Evolutionary conservation across 2,329 filamentous ascomycete species (phyloP).

Genomic region (Fusarium foetens): DNA sequence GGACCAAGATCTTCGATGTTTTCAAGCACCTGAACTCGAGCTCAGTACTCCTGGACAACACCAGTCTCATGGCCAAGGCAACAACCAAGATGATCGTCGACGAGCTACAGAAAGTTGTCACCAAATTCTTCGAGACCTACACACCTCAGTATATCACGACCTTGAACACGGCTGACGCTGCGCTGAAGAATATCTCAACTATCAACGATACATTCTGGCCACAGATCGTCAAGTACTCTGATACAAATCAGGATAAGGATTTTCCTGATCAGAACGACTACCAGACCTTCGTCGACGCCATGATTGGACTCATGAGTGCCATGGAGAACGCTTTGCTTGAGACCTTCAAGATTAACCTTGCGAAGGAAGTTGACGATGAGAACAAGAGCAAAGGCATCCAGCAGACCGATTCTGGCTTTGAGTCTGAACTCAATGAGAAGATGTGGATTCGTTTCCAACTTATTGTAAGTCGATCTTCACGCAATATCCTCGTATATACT

Average conservation of each 20-base stretch:
- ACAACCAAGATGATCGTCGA: slow-evolving; percentile 36
- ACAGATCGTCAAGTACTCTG: slow-evolving; percentile 5
- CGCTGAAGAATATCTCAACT: slow-evolving; percentile 44
- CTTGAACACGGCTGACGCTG: slow-evolving; percentile 30
- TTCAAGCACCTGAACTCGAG: slow-evolving; percentile 33
- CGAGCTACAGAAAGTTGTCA: slow-evolving; percentile 25
- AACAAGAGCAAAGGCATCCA: slow-evolving; percentile 30
- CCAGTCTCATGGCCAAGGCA: slow-evolving; percentile 16
- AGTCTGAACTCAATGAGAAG: slow-evolving; percentile 38
- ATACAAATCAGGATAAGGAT: slow-evolving; percentile 13
- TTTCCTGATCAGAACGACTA: slow-evolving; percentile 1
- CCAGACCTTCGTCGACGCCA: slow-evolving; percentile 5
- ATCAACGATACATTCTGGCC: slow-evolving; percentile 47
- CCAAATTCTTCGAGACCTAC: slow-evolving; percentile 43
- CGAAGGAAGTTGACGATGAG: slow-evolving; percentile 34
- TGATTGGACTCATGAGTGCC: slow-evolving; percentile 26
- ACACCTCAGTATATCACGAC: slow-evolving; percentile 41
- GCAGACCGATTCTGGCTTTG: slow-evolving; percentile 27
- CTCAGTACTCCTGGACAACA: slow-evolving; percentile 16
- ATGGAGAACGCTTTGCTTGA: slow-evolving; percentile 47
- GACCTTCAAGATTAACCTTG: slow-evolving; percentile 48
- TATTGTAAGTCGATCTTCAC: slow-evolving; percentile 41
- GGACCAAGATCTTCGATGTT: slow-evolving; percentile 53
- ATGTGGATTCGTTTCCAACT: slow-evolving; percentile 45
- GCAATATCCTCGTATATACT: no score